These are phyloP conservation scores for Parietaria judaica DNA, from an alignment of 306 rosid genomes.

Conservation along the genomic window DNA sequence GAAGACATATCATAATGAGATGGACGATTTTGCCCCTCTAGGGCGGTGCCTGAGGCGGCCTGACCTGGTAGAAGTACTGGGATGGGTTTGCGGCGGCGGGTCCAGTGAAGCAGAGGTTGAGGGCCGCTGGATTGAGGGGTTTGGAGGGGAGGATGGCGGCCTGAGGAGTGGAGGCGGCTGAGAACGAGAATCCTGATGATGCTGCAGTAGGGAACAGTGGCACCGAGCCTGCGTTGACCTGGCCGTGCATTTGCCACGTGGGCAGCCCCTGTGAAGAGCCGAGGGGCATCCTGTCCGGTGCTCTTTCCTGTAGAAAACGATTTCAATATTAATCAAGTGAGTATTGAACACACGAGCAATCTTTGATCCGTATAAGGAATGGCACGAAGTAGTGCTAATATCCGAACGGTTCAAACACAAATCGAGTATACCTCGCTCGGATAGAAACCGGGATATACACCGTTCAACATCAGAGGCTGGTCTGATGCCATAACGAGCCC, in stretches of 20 bases:
- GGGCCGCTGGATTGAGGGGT: slow-evolving; percentile 34
- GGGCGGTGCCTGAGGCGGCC: slow-evolving; percentile 43
- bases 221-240: slow-evolving; percentile 47
- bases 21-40: slow-evolving; percentile 8
- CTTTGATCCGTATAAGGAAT: no score
- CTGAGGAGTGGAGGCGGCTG: slow-evolving; percentile 47
- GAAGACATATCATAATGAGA: neutral
- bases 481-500: slow-evolving; percentile 51
- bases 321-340: slow-evolving; percentile 4
- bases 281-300: slow-evolving; percentile 45
- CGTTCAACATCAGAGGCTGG: slow-evolving; percentile 49
- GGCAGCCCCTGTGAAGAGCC: slow-evolving; percentile 65
- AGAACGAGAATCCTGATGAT: slow-evolving; percentile 99
- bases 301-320: slow-evolving; percentile 61
- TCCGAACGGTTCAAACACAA: no score
- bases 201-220: slow-evolving; percentile 94
- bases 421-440: slow-evolving; percentile 50
- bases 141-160: slow-evolving; percentile 43
- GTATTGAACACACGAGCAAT: neutral
- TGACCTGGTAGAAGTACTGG: slow-evolving; percentile 41
- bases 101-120: slow-evolving; percentile 47
- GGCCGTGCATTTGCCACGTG: slow-evolving; percentile 68
- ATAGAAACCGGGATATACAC: slow-evolving; percentile 51
- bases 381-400: no score
- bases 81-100: slow-evolving; percentile 33